phyloP scores from a whole-genome alignment of 2,329 filamentous ascomycete species.

The Coniochaeta sp. region DNA sequence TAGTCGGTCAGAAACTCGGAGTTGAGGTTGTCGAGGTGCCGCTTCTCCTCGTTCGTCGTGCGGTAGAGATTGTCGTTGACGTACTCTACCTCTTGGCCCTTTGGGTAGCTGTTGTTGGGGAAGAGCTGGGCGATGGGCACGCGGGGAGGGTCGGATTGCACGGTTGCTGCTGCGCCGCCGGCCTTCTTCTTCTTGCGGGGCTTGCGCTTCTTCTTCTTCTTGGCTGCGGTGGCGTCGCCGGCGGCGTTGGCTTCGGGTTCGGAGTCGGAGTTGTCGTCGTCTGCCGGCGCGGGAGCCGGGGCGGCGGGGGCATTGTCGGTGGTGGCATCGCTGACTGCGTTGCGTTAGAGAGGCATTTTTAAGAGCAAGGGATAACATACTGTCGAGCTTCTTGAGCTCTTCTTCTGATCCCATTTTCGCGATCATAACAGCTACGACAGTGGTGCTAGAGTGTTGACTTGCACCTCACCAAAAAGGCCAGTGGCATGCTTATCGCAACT shows the following conservation, averaged over 20 bases:
- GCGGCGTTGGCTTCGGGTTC: slow-evolving; percentile 39
- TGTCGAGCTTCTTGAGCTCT: slow-evolving; percentile 33
- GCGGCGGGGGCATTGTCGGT: slow-evolving; percentile 22
- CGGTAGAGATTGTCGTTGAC: slow-evolving; percentile 69
- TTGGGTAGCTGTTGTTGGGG: slow-evolving; percentile 64
- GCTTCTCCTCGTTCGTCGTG: slow-evolving; percentile 79
- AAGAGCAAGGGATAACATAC: slow-evolving; percentile 17
- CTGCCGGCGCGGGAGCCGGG: slow-evolving; percentile 30
- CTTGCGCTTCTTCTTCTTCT: slow-evolving; percentile 80
- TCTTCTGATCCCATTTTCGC: slow-evolving; percentile 33
- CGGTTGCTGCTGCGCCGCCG: slow-evolving; percentile 38
- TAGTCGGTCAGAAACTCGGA: slow-evolving; percentile 73
- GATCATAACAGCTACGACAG: too few species aligned
- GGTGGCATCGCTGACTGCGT: slow-evolving; percentile 31
- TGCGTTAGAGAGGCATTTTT: background rate
- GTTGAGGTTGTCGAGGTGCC: slow-evolving; percentile 73
- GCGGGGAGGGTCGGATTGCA: slow-evolving; percentile 71
- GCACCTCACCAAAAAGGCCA: background rate
- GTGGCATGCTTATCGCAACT: background rate
- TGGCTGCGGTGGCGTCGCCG: slow-evolving; percentile 35
- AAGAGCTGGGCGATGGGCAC: slow-evolving; percentile 69
- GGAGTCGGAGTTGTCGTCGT: slow-evolving; percentile 42
- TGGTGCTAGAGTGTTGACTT: too few species aligned
- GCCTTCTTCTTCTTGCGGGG: slow-evolving; percentile 63
- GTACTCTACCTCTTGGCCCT: slow-evolving; percentile 75